A percentile compares a stretch with the other conserved stretches of the same genome.
Conservation (phyloP, 345 rosid species). For the Rhizophora mangle region DNA sequence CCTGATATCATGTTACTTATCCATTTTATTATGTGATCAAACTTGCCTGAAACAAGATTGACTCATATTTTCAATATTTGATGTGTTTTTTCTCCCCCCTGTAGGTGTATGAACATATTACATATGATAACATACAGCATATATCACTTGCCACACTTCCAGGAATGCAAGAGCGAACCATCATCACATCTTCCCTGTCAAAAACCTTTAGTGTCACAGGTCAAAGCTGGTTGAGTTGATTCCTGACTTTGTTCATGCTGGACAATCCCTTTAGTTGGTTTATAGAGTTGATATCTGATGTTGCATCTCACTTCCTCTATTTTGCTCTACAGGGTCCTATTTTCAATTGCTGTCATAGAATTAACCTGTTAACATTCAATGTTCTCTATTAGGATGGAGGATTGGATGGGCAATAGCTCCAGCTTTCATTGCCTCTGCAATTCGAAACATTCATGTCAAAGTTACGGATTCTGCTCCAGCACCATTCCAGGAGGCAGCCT, state of each 20-base stretch:
- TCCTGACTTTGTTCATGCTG: not conserved
- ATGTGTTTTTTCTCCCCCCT: not conserved
- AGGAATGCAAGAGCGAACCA: constrained; percentile 57
- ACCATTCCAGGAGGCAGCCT: constrained; percentile 64
- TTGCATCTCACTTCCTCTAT: not conserved
- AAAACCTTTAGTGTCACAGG: constrained; percentile 62
- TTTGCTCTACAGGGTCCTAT: not conserved
- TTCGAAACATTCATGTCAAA: constrained; percentile 49
- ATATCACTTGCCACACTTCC: constrained; percentile 47
- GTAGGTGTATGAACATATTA: constrained; percentile 53
- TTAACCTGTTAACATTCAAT: constrained; percentile 7
- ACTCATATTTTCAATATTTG: not conserved
- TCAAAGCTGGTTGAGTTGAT: constrained; percentile 15
- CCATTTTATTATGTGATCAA: not conserved
- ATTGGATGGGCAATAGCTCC: constrained; percentile 71
- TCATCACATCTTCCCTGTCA: constrained; percentile 56
- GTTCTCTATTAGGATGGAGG: constrained; percentile 48
- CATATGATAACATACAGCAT: constrained; percentile 41
- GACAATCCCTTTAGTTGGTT: not conserved
- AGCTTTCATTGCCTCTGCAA: constrained; percentile 40
- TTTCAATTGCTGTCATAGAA: constrained; percentile 3
- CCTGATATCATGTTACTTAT: not conserved
- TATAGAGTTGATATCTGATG: not conserved
- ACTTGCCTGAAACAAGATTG: not conserved
- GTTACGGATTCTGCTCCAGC: constrained; percentile 60